Conservation (phyloP, 768 basidiomycete species). For the Kwoniella sp. region DNA sequence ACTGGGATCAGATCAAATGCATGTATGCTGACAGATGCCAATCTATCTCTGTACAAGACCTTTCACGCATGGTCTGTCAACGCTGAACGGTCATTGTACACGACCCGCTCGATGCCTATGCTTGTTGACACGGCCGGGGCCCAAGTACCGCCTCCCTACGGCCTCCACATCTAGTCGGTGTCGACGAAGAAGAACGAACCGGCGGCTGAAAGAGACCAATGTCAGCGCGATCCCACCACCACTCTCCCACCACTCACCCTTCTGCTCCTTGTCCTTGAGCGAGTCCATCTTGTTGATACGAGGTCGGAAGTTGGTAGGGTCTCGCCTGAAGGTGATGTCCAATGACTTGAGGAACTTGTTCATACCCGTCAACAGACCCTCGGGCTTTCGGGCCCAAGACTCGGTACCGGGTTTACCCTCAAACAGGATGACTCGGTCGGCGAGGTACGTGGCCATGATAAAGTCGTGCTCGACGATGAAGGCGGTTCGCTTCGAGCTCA, state of each 20-base stretch:
- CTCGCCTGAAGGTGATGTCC: slow-evolving; percentile 96
- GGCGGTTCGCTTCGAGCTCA: slow-evolving; percentile 94
- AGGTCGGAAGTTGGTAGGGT: slow-evolving; percentile 64
- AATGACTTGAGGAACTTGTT: slow-evolving; percentile 93
- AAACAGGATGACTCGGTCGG: slow-evolving; percentile 64
- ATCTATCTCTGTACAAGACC: too few relatives aligned
- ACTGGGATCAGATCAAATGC: background rate
- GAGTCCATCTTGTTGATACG: slow-evolving; percentile 55
- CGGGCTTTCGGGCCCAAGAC: slow-evolving; percentile 91
- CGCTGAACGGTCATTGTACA: too few relatives aligned
- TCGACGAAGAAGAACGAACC: slow-evolving; percentile 47
- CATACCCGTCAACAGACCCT: slow-evolving; percentile 93
- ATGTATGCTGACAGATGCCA: too few relatives aligned
- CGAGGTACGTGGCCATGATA: slow-evolving; percentile 99
- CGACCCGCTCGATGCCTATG: too few relatives aligned
- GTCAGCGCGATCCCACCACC: background rate
- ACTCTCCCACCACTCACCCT: slow-evolving; percentile 29
- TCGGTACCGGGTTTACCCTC: slow-evolving; percentile 67
- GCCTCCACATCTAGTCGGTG: slow-evolving; percentile 35
- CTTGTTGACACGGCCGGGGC: too few relatives aligned
- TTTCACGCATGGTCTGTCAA: too few relatives aligned
- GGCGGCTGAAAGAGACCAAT: slow-evolving; percentile 6
- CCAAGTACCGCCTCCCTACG: too few relatives aligned
- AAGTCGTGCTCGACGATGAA: slow-evolving; percentile 99
- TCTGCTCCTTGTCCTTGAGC: slow-evolving; percentile 53